phyloP scores from a whole-genome alignment of 1,284 basidiomycete species.

The Leccinum variabile region DNA sequence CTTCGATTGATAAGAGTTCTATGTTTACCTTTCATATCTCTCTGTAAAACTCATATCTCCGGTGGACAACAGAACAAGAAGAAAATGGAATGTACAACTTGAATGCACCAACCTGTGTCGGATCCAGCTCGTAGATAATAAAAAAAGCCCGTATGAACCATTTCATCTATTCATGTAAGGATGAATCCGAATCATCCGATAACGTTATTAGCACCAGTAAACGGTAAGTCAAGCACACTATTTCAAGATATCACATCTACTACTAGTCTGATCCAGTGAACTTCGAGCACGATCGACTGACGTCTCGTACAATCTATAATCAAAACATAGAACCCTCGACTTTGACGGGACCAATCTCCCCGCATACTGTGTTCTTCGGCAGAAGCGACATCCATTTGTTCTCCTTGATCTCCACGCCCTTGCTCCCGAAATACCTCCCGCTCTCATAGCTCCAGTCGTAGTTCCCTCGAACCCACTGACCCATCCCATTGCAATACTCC shows the following conservation, averaged over 20 bases:
- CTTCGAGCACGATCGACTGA: not conserved
- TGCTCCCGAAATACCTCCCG: constrained; percentile 40
- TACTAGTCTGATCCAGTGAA: not conserved
- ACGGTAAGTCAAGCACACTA: not conserved
- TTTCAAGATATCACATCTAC: not conserved
- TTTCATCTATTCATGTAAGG: too few relatives aligned
- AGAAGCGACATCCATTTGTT: constrained; percentile 21
- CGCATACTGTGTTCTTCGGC: constrained; percentile 1
- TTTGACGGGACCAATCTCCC: constrained; percentile 21
- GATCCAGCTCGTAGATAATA: not conserved
- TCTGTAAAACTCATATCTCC: not conserved
- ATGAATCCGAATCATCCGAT: too few relatives aligned
- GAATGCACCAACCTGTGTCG: not conserved
- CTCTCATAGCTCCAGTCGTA: constrained; percentile 36
- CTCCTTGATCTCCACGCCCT: constrained; percentile 27
- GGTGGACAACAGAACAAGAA: not conserved
- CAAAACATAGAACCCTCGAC: constrained; percentile 16
- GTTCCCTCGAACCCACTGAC: constrained; percentile 24
- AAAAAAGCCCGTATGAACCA: too few relatives aligned
- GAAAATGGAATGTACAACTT: not conserved
- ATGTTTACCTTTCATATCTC: not conserved
- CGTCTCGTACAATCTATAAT: not conserved
- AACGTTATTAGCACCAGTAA: too few relatives aligned
- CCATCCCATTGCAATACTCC: constrained; percentile 26
- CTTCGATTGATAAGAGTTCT: not conserved